Percentiles rank a stretch among this genome's conserved stretches.
Evolutionary conservation across 305 asterid species (phyloP).

Genomic region (Ruellia speciosa): DNA sequence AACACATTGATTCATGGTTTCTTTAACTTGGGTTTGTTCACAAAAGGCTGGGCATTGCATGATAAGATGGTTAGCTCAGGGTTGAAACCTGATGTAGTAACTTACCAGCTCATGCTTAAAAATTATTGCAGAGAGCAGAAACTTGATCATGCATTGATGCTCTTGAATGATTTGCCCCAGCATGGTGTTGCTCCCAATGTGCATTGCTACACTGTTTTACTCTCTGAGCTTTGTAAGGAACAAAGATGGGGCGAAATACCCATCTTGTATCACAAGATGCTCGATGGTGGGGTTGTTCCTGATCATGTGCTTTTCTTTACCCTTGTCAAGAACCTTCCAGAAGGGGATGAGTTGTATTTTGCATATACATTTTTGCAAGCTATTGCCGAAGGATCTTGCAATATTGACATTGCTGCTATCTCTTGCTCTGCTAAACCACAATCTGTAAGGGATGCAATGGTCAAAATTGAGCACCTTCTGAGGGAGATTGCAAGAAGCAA

Average conservation of each 20-base stretch:
- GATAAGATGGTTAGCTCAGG: slow-evolving; percentile 40
- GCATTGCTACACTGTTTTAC: slow-evolving; percentile 47
- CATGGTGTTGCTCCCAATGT: slow-evolving; percentile 34
- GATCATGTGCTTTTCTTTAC: slow-evolving; percentile 53
- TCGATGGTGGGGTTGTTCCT: slow-evolving; percentile 42
- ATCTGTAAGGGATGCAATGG: slow-evolving; percentile 24
- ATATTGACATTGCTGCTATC: slow-evolving; percentile 20
- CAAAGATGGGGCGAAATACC: slow-evolving; percentile 33
- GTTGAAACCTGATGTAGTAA: slow-evolving; percentile 38
- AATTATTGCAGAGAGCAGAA: slow-evolving; percentile 41
- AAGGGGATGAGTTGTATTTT: slow-evolving; percentile 37
- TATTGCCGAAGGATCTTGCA: slow-evolving; percentile 39
- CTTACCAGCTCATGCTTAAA: slow-evolving; percentile 49
- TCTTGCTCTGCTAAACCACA: slow-evolving; percentile 13
- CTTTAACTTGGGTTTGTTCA: slow-evolving; percentile 34
- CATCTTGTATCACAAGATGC: slow-evolving; percentile 32
- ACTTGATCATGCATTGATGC: slow-evolving; percentile 37
- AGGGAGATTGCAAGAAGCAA: slow-evolving; percentile 29
- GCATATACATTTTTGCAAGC: slow-evolving; percentile 38
- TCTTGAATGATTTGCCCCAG: slow-evolving; percentile 33
- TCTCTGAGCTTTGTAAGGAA: slow-evolving; percentile 43
- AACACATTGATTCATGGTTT: slow-evolving; percentile 49
- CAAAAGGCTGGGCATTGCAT: slow-evolving; percentile 34
- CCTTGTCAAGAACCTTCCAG: slow-evolving; percentile 32
- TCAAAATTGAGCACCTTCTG: slow-evolving; percentile 38